Percentiles rank a stretch among this genome's conserved stretches.
These are phyloP conservation scores for Penicillium bialowiezense DNA, from an alignment of 495 filamentous ascomycete genomes.

Conservation along the genomic window DNA sequence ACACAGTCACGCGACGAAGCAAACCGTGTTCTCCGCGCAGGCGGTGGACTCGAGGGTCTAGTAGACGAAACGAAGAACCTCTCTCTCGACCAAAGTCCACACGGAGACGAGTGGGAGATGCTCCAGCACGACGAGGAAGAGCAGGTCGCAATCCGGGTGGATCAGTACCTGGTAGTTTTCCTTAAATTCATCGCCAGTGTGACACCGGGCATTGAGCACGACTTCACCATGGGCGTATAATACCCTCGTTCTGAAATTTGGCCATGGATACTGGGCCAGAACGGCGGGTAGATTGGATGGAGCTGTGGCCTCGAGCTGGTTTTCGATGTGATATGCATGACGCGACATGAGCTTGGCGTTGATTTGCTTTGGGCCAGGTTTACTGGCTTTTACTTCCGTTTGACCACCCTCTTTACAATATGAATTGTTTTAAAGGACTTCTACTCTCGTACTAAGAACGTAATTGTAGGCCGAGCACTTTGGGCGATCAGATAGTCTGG, in stretches of 20 bases:
- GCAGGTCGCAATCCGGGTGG: slow-evolving; percentile 87
- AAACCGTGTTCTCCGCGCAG: slow-evolving; percentile 32
- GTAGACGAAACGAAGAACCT: slow-evolving; percentile 56
- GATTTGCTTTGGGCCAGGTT: slow-evolving; percentile 11
- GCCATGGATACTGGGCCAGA: no score
- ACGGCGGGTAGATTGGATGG: no score
- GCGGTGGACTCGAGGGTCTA: slow-evolving; percentile 62
- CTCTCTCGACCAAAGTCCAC: slow-evolving; percentile 49
- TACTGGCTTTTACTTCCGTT: background rate
- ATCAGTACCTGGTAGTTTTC: slow-evolving; percentile 97
- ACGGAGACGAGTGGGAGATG: slow-evolving; percentile 85
- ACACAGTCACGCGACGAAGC: slow-evolving; percentile 45
- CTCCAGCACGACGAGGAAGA: slow-evolving; percentile 67
- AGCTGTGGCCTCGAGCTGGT: background rate
- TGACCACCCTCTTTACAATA: background rate
- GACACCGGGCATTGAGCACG: slow-evolving; percentile 94
- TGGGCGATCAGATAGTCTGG: no score
- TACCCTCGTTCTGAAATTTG: background rate
- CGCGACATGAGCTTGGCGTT: slow-evolving; percentile 20
- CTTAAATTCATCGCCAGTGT: slow-evolving; percentile 98
- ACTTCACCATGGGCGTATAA: slow-evolving; percentile 96
- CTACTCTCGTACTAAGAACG: background rate
- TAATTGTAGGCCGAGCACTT: no score
- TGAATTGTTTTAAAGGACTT: background rate
- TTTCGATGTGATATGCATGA: slow-evolving; percentile 18